Conservation (phyloP, 2,329 filamentous ascomycete species). For the Colletotrichum sp. region DNA sequence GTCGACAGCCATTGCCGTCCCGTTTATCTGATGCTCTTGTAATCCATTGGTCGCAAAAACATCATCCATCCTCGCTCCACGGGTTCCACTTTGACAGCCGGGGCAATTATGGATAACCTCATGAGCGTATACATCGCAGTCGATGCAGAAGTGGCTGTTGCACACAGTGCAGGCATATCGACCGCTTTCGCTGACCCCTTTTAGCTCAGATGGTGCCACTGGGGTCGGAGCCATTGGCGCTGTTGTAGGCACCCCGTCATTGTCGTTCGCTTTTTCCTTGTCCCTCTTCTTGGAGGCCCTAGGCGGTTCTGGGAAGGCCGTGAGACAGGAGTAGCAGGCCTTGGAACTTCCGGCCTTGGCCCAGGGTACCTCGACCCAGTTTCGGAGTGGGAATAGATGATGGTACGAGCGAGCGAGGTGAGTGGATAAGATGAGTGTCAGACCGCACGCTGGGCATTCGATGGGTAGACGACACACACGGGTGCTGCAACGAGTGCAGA, state of each 20-base stretch:
- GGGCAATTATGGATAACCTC: slow-evolving; percentile 96
- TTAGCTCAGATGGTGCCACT: slow-evolving; percentile 36
- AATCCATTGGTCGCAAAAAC: slow-evolving; percentile 33
- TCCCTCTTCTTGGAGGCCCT: slow-evolving; percentile 26
- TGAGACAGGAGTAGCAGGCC: slow-evolving; percentile 81
- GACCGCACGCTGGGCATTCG: slow-evolving; percentile 88
- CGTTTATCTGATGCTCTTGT: slow-evolving; percentile 33
- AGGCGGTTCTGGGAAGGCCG: slow-evolving; percentile 67
- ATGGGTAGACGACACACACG: slow-evolving; percentile 91
- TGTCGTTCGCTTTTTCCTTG: slow-evolving; percentile 20
- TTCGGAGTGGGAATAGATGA: slow-evolving; percentile 87
- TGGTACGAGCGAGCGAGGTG: slow-evolving; percentile 93
- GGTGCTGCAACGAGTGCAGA: slow-evolving; percentile 85
- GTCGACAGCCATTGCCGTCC: slow-evolving; percentile 50
- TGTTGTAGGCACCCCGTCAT: slow-evolving; percentile 19
- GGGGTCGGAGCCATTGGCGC: slow-evolving; percentile 22
- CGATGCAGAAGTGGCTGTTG: slow-evolving; percentile 91
- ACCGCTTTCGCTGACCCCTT: slow-evolving; percentile 82
- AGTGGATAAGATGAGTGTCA: slow-evolving; percentile 93
- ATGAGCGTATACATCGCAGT: slow-evolving; percentile 95
- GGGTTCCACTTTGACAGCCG: slow-evolving; percentile 72
- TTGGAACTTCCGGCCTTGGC: slow-evolving; percentile 64
- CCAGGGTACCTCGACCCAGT: slow-evolving; percentile 93
- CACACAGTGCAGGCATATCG: slow-evolving; percentile 92
- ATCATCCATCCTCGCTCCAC: slow-evolving; percentile 28